phyloP scores from a whole-genome alignment of 2,329 filamentous ascomycete genomes.

The Dactylellina sp. region DNA sequence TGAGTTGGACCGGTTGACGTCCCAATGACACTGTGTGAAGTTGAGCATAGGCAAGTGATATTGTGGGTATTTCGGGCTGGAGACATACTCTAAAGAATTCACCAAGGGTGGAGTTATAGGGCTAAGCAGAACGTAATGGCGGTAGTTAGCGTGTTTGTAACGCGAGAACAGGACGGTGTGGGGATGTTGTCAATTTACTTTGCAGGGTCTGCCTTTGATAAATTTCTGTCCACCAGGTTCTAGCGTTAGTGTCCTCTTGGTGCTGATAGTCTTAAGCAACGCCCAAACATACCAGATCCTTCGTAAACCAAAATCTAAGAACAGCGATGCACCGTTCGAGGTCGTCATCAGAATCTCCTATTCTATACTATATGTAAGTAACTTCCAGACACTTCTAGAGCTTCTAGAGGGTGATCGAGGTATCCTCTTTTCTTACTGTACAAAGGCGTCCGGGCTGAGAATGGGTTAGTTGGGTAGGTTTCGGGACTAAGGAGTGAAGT shows the following conservation, averaged over 20 bases:
- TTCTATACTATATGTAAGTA: slow-evolving; percentile 65
- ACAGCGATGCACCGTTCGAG: slow-evolving; percentile 95
- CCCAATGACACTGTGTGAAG: slow-evolving; percentile 85
- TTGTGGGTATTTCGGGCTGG: not conserved
- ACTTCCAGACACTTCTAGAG: not conserved
- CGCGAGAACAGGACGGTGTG: not conserved
- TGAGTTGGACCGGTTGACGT: slow-evolving; percentile 82
- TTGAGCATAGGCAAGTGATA: slow-evolving; percentile 27
- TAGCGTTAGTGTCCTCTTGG: slow-evolving; percentile 26
- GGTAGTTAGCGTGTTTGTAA: slow-evolving; percentile 6
- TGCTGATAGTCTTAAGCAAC: not conserved
- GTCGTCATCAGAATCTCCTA: slow-evolving; percentile 89
- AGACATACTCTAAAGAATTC: slow-evolving; percentile 90
- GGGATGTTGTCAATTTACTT: slow-evolving; percentile 64
- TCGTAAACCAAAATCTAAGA: slow-evolving; percentile 97
- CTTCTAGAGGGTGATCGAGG: not conserved
- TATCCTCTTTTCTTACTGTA: slow-evolving; percentile 31
- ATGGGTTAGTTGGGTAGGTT: not conserved
- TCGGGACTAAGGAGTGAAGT: slow-evolving; percentile 68
- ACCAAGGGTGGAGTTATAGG: slow-evolving; percentile 95
- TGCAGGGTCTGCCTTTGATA: slow-evolving; percentile 97
- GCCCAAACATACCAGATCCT: slow-evolving; percentile 75
- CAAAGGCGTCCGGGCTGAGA: slow-evolving; percentile 48
- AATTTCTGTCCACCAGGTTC: slow-evolving; percentile 76
- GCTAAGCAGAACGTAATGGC: slow-evolving; percentile 63